A percentile compares a stretch with the other conserved stretches of the same genome.
phyloP scores from a whole-genome alignment of 495 filamentous ascomycete species.

The Tuber umbilicatum region DNA sequence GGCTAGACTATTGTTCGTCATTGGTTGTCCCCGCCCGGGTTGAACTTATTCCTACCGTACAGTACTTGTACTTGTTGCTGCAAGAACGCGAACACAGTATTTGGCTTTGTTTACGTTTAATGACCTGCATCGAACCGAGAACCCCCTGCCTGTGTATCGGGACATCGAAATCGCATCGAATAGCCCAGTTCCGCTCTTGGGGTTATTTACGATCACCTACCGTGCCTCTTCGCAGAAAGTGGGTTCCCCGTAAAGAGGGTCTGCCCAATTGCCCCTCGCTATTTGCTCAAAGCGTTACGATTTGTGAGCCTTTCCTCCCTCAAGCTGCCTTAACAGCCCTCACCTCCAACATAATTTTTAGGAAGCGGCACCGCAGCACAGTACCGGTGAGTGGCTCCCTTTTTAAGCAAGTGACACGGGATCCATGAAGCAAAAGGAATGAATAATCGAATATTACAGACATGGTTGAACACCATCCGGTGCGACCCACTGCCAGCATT shows the following conservation, averaged over 20 bases:
- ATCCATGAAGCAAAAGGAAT: neutral
- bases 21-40: neutral
- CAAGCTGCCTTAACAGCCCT: neutral
- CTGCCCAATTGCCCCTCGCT: neutral
- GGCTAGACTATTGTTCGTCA: neutral
- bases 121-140: neutral
- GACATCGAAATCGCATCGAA: neutral
- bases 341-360: neutral
- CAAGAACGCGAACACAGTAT: neutral
- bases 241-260: neutral
- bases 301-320: too few relatives aligned
- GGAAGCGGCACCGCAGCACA: neutral
- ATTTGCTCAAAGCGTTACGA: neutral
- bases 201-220: neutral
- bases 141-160: too few relatives aligned
- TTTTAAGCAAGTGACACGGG: neutral
- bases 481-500: neutral
- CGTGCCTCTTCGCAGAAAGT: neutral
- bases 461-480: neutral
- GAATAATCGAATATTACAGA: neutral
- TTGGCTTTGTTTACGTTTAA: neutral
- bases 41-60: neutral
- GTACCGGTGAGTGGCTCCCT: neutral
- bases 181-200: neutral
- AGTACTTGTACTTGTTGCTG: too few relatives aligned